Evolutionary conservation across 2,329 filamentous ascomycete genomes (phyloP).

Genomic region (Aspergillus piperis): DNA sequence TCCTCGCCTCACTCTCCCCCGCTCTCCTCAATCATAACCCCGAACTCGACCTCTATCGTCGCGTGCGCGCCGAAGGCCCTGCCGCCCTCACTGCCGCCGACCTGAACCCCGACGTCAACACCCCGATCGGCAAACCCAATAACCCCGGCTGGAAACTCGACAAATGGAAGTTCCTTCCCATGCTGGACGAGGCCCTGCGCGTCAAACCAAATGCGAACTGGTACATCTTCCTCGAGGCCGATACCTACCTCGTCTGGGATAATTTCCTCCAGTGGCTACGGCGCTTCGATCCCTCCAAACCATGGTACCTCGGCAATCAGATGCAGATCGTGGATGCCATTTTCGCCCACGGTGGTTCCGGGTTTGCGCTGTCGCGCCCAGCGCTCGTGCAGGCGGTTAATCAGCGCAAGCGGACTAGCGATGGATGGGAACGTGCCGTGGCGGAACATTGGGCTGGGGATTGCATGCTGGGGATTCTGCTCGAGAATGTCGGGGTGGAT

Average conservation of each 20-base stretch:
- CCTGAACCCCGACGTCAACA: constrained; percentile 33
- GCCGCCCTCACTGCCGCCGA: constrained; percentile 38
- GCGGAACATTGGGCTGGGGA: constrained; percentile 49
- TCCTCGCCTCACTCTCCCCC: constrained; percentile 47
- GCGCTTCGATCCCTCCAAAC: constrained; percentile 47
- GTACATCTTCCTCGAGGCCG: constrained; percentile 60
- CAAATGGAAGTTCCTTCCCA: constrained; percentile 59
- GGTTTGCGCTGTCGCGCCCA: constrained; percentile 52
- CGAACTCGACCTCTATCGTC: constrained; percentile 54
- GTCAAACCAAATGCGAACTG: constrained; percentile 52
- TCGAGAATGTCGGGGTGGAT: constrained; percentile 45
- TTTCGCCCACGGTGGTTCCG: constrained; percentile 55
- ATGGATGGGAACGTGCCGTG: constrained; percentile 48
- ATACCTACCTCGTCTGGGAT: constrained; percentile 57
- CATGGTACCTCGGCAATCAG: constrained; percentile 56
- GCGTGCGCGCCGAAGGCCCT: constrained; percentile 45
- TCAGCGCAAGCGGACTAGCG: constrained; percentile 40
- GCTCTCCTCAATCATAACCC: constrained; percentile 38
- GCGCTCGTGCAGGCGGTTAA: constrained; percentile 45
- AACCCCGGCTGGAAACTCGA: constrained; percentile 54
- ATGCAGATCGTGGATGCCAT: constrained; percentile 51
- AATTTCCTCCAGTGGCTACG: constrained; percentile 55
- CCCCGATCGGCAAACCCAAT: constrained; percentile 40
- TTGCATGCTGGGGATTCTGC: constrained; percentile 48
- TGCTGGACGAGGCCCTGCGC: constrained; percentile 51